phyloP scores from a whole-genome alignment of 176 grass and related monocot genomes.

The Triticum dicoccoides region DNA sequence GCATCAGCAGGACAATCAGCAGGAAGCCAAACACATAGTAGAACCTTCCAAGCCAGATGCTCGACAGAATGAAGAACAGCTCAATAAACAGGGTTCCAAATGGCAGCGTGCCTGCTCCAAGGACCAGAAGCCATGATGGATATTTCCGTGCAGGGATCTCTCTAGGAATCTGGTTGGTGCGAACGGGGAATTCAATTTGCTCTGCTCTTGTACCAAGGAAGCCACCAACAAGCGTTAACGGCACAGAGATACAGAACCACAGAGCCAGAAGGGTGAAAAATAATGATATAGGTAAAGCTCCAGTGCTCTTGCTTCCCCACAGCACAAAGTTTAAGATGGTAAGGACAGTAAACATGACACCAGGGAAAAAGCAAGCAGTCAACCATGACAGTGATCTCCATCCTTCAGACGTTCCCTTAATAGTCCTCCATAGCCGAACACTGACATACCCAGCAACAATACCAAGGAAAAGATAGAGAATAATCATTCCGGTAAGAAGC shows the following conservation, averaged over 20 bases:
- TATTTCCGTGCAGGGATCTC: conserved; percentile 76
- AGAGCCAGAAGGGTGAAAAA: conserved; percentile 78
- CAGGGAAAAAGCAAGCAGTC: conserved; percentile 81
- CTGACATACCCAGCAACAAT: conserved; percentile 72
- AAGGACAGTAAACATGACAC: conserved; percentile 62
- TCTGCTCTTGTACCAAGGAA: conserved; percentile 66
- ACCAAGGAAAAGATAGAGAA: conserved; percentile 84
- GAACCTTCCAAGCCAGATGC: conserved; percentile 91
- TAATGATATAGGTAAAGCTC: conserved; percentile 76
- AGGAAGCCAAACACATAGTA: conserved; percentile 93
- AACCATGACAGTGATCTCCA: conserved; percentile 80
- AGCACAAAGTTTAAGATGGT: conserved; percentile 73
- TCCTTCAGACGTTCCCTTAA: conserved; percentile 64
- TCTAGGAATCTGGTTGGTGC: conserved; percentile 82
- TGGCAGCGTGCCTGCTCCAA: conserved; percentile 69
- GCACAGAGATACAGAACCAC: conserved; percentile 89
- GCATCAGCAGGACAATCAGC: conserved; percentile 65
- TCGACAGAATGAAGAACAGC: conserved; percentile 84
- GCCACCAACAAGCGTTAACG: conserved; percentile 61
- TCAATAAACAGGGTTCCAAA: conserved; percentile 86
- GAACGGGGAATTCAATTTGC: conserved; percentile 64
- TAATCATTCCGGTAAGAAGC: conserved; percentile 86
- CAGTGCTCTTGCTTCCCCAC: conserved; percentile 80
- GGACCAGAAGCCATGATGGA: conserved; percentile 79
- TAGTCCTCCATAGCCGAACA: conserved; percentile 60